Conservation (phyloP, 2,329 filamentous ascomycete genomes). For the Exophiala aquamarina region DNA sequence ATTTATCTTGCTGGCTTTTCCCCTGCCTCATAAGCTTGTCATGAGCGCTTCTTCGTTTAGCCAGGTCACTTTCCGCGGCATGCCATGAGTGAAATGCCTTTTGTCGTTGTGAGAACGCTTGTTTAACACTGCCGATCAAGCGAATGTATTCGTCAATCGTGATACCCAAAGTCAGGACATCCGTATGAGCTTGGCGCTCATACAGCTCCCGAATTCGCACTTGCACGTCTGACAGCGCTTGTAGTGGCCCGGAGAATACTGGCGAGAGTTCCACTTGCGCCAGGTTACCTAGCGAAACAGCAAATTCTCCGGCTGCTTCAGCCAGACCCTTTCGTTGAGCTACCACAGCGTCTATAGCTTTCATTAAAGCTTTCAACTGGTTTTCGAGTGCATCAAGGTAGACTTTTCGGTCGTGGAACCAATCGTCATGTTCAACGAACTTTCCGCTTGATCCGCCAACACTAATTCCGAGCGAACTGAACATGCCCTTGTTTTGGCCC, state of each 20-base stretch:
- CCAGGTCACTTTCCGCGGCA: constrained; percentile 80
- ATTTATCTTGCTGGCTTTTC: constrained; percentile 89
- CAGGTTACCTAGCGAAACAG: constrained; percentile 84
- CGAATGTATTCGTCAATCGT: constrained; percentile 98
- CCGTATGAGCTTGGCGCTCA: constrained; percentile 94
- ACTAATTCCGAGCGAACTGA: constrained; percentile 78
- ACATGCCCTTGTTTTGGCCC: constrained; percentile 88
- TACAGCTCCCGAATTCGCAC: constrained; percentile 93
- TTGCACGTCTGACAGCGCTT: constrained; percentile 89
- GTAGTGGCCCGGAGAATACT: constrained; percentile 80
- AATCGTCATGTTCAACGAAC: constrained; percentile 98
- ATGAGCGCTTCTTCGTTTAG: constrained; percentile 83
- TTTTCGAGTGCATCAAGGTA: constrained; percentile 93
- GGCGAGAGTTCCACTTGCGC: constrained; percentile 91
- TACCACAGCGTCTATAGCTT: constrained; percentile 92
- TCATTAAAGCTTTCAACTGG: constrained; percentile 85
- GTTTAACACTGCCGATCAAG: constrained; percentile 91
- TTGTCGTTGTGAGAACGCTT: constrained; percentile 86
- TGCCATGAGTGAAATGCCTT: constrained; percentile 97
- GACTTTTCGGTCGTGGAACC: constrained; percentile 95
- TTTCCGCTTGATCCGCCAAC: constrained; percentile 73
- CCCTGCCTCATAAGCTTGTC: constrained; percentile 95
- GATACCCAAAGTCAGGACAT: constrained; percentile 92
- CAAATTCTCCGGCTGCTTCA: constrained; percentile 91
- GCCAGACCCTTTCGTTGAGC: constrained; percentile 88